Conservation (phyloP, 768 basidiomycete species). For the Porpolomopsis calyptriformis region DNA sequence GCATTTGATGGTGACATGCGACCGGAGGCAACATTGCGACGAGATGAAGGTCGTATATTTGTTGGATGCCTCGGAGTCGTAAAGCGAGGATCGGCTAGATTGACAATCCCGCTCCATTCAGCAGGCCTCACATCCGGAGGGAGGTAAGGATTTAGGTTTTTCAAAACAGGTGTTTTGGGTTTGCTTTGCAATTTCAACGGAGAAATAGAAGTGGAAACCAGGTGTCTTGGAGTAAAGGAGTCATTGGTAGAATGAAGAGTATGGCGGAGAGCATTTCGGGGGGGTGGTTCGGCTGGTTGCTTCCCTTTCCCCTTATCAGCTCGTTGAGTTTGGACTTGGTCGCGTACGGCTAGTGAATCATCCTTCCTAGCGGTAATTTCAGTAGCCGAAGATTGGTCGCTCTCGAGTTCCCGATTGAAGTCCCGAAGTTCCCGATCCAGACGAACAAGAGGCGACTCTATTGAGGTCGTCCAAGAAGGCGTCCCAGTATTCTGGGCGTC, state of each 20-base stretch:
- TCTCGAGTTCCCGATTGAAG: too few species aligned
- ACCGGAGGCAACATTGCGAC: not conserved
- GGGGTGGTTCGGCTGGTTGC: too few species aligned
- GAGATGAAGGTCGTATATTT: slow-evolving; percentile 17
- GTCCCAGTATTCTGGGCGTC: too few species aligned
- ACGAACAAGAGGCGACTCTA: too few species aligned
- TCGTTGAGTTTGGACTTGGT: too few species aligned
- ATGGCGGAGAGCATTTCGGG: slow-evolving; percentile 42
- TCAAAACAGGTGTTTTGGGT: slow-evolving; percentile 45
- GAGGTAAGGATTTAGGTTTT: slow-evolving; percentile 51
- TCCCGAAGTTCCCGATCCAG: too few species aligned
- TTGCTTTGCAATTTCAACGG: slow-evolving; percentile 47
- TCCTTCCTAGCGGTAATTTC: too few species aligned
- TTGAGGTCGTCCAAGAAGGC: too few species aligned
- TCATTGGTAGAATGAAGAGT: slow-evolving; percentile 35
- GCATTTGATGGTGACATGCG: slow-evolving; percentile 14
- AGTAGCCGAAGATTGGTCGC: too few species aligned
- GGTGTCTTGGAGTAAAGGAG: slow-evolving; percentile 27
- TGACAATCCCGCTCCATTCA: slow-evolving; percentile 65
- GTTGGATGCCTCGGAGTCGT: slow-evolving; percentile 33
- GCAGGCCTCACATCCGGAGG: slow-evolving; percentile 37
- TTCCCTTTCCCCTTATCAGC: too few species aligned
- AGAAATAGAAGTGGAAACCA: slow-evolving; percentile 31
- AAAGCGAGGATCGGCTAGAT: slow-evolving; percentile 62
- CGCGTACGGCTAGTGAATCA: too few species aligned